Evolutionary conservation across 2,329 filamentous ascomycete genomes (phyloP), one percentile per base, ranked within the genome.

Genomic region (Stemphylium vesicarium): DNA sequence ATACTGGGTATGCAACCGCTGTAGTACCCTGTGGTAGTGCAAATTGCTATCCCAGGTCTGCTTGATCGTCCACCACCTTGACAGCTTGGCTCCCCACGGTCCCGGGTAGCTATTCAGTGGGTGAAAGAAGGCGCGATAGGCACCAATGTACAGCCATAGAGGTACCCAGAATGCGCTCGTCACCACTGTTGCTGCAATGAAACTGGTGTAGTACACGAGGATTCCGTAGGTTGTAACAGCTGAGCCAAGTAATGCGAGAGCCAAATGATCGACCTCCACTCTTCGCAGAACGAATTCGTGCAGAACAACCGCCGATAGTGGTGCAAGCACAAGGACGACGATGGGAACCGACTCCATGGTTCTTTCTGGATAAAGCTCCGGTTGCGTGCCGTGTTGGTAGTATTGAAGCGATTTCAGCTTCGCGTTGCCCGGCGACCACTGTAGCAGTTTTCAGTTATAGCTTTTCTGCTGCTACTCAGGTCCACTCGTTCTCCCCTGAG

Each of bases 71-170:
- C 64, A 71, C 53, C 59, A 68, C 50, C 64, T 65, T 2, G 63
- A 67, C n/a, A 70, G 26, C 37, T 53, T 65, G 6, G 66, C 64
- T 16, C 41, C 48, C 35, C 62, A 53, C 9, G 66, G 66, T 6
- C 66, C 66, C 1, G 66, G 67, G 26, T 60, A 69, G 9, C 38
- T 29, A 10, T 49, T 56, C 12, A 72, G 56, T n/a, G 63, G 64
- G 39, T 71, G 64, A 38, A 63, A 70, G 50, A 65, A 63, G 8
- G 44, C 43, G 20, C 69, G 65, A n/a, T 67, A 71, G 4, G 48
- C 15, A 12, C 59, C 43, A 43, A 68, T 68, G 26, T 60, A 65
- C 9, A 65, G 41, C 40, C 56, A 64, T 12, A 69, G 51, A 8
- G 63, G 49, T 18, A 53, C 16, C 61, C 61, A 66, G 37, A 68